Evolutionary conservation across 1,284 basidiomycete species (phyloP).

Genomic region (Cutaneotrichosporon mucoides): DNA sequence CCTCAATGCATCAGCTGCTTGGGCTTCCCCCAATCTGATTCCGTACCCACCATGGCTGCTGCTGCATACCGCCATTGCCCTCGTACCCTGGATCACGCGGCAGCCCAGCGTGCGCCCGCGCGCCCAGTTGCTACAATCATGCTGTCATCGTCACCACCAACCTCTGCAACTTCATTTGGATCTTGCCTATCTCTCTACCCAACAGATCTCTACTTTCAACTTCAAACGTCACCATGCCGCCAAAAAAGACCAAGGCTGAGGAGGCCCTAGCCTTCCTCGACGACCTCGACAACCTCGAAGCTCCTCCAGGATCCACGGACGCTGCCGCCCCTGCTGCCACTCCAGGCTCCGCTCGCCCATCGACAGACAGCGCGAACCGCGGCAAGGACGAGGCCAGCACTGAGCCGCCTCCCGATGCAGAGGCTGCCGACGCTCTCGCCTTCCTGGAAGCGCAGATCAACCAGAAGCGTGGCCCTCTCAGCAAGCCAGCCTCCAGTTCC

Average conservation of each 20-base stretch:
- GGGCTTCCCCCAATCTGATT: no score
- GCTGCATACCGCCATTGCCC: no score
- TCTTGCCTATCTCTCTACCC: background rate
- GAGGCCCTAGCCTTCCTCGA: slow-evolving; percentile 86
- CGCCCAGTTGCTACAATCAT: no score
- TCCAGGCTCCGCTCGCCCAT: slow-evolving; percentile 15
- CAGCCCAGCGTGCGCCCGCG: no score
- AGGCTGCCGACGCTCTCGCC: slow-evolving; percentile 61
- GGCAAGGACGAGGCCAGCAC: slow-evolving; percentile 1
- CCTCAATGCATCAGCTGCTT: background rate
- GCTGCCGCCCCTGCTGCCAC: background rate
- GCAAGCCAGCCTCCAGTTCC: slow-evolving; percentile 18
- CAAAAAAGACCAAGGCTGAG: slow-evolving; percentile 66
- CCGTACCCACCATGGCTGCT: no score
- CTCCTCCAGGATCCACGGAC: slow-evolving; percentile 5
- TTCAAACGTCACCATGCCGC: slow-evolving; percentile 28
- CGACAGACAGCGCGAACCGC: slow-evolving; percentile 17
- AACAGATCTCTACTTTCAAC: background rate
- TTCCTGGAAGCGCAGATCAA: slow-evolving; percentile 88
- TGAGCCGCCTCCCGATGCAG: slow-evolving; percentile 60
- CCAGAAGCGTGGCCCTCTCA: slow-evolving; percentile 58
- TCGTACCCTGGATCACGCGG: no score
- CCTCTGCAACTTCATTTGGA: no score
- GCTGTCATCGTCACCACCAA: no score
- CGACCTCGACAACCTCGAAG: slow-evolving; percentile 73